Base-by-base conservation (phyloP, 257 asterid species). In the Nemophila menziesii region DNA sequence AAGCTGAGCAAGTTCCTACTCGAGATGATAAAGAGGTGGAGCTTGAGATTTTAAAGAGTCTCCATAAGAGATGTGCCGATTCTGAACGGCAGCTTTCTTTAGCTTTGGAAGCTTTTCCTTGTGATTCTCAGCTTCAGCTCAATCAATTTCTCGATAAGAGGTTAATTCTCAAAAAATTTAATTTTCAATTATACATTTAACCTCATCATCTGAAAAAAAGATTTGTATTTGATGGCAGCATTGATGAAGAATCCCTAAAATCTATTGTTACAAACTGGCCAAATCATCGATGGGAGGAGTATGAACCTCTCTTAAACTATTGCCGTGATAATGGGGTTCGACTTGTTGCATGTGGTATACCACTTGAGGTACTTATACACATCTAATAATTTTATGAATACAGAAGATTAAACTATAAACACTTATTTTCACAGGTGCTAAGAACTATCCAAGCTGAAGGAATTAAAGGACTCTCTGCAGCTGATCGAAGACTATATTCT, bases 371-470 rank as follows among this genome's bases (percentile, higher is more conserved):
- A 74, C 63, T 44, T 14, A 27, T 16, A 47, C 19, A 43, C 0
- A 15, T 52, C 5, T 27, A 21, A 26, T 10, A 26, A 26, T 26
- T 26, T 26, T 26, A 5, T 5, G 5, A 26, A 26, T 26, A 5
- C 6, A 4, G 33, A 26, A 5, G 10, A 26, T 26, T 26, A 4
- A 4, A 5, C 6, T 29, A 29, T 7, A 2, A 7, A 29, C 7
- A 29, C 47, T n/a, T 24, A 51, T 46, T 51, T 45, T 29, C 15
- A 11, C 69, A 89, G 98, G 69, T 89, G 34, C 64, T 78, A 44
- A 68, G 96, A 54, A 69, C 86, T 24, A 89, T 89, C 63, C 95
- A 80, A 70, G 89, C 95, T 46, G 78, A 68, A 72, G 98, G 98
- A 49, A 81, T 89, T 54, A 75, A 56, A 6, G 82, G 92, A 39